Base-by-base conservation (phyloP, 768 basidiomycete species). In the Chalciporus chontae region DNA sequence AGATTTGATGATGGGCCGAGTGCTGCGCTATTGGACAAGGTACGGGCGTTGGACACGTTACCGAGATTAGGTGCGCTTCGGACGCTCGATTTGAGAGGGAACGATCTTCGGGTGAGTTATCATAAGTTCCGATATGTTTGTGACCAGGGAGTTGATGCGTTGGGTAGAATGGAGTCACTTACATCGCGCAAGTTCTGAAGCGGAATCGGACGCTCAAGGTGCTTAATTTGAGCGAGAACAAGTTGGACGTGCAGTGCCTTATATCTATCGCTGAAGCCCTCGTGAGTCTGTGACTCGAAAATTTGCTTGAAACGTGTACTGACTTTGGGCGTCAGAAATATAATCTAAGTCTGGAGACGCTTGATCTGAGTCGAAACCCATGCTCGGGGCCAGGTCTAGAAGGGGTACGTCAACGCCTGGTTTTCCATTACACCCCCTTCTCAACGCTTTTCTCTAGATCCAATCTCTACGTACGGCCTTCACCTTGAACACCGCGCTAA, bases 171-270 rank as follows among this genome's bases (percentile, higher is more conserved):
- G 94, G 95, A 0, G 85, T 97, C 31, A 81, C 80, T 0, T 97
- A 96, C 62, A 81, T 98, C 42, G 87, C 94, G 0, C 94, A 98
- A 69, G 95, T 98, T 0, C 73, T 98, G 54, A 98, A 98, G 64
- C 85, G 95, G 32, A 98, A 99, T 68, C 76, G 94, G 39, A 97
- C 95, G 3, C 74, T 98, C 39, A 96, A 95, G 69, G 85, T 97
- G 5, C 76, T 97, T 21, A 98, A 97, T 66, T 71, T 98, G 45
- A 87, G 89, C 60, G 95, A 98, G 66, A 98, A 98, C 67, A 92
- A 88, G 65, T 79, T 99, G 5, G 95, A 95, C 50, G 79, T 89
- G 1, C 72, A 77, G 8, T 90, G 91, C 46, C 73, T 99, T 9
- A 81, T 85, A 2, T 72, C 77, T 0, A 76, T 99, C 13, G 94